Evolutionary conservation across 108 stramenopile genomes (phyloP), one percentile per base, ranked within the genome.

Genomic region (Pseudonitzschia multiseries): DNA sequence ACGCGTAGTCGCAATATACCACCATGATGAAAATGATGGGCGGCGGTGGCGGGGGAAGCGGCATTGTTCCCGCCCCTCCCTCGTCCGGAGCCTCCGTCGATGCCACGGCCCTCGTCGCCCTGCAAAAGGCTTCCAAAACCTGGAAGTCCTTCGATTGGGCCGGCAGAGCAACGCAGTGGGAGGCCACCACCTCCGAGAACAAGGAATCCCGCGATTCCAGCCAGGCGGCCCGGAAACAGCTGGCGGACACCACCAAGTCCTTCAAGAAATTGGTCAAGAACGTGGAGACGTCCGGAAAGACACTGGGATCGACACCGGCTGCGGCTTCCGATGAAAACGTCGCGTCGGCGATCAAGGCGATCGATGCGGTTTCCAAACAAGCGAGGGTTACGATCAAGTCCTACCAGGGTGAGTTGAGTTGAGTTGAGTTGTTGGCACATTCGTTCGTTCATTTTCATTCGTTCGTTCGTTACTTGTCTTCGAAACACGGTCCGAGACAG

Each of bases 211-310:
- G 80, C 15, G 89, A 92, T 60, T 73, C 75, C 22, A 86, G 88
- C 27, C 66, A 75, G 22, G 29, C 77, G 20, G 93, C 89, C 40
- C 88, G 93, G 27, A 94, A 91, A 70, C 65, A 74, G 15, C 84
- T 94, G 20, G 89, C 84, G 21, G 90, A 91, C n/a, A 71, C 71
- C 0, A 94, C 93, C 43, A 94, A 94, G 60, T 69, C 69, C 21
- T 83, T 94, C 74, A 94, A 94, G 65, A 73, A 77, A n/a, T 84
- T 85, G 22, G 76, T 94, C 24, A 94, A 94, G 71, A 63, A 56
- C n/a, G 76, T 86, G 27, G 87, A 89, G 56, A 61, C 59, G 32
- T 69, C 70, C 15, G 72, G 68, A 71, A 65, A 61, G 9, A 56
- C 75, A 21, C 36, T 77, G 36, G 53, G 40, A 26, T 44, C 73